These are phyloP conservation scores for Alternaria sp. DNA, from an alignment of 2,329 filamentous ascomycete species.

Conservation along the genomic window DNA sequence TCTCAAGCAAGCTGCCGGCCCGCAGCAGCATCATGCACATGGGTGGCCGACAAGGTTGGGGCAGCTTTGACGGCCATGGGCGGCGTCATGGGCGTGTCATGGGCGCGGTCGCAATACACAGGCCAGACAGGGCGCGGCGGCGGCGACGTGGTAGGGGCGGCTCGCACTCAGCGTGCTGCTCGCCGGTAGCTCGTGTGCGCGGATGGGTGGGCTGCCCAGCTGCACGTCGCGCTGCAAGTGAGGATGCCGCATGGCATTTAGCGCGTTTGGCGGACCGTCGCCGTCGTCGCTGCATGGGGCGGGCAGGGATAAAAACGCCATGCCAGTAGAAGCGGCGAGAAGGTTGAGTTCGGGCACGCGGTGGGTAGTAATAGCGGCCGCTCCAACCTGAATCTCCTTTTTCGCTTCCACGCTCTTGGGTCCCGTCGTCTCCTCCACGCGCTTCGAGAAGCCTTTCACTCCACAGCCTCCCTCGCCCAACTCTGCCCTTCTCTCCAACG, in stretches of 20 bases:
- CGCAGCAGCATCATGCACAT: constrained; percentile 17
- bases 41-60: constrained; percentile 16
- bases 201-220: constrained; percentile 1
- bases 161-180: background rate
- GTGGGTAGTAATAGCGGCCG: constrained; percentile 43
- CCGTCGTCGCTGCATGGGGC: constrained; percentile 32
- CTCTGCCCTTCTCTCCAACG: background rate
- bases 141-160: background rate
- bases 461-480: constrained; percentile 14
- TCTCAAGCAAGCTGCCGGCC: constrained; percentile 26
- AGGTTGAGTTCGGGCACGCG: constrained; percentile 34
- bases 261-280: constrained; percentile 31
- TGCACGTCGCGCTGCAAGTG: constrained; percentile 16
- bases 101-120: background rate
- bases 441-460: constrained; percentile 39
- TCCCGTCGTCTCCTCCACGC: constrained; percentile 39
- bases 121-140: background rate
- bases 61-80: constrained; percentile 1
- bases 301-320: constrained; percentile 27
- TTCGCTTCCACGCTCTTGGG: constrained; percentile 44
- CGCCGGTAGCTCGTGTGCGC: background rate
- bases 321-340: constrained; percentile 35
- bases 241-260: constrained; percentile 18
- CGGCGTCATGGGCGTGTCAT: background rate
- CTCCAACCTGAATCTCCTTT: constrained; percentile 42